A percentile compares a stretch with the other conserved stretches of the same genome.
phyloP scores from a whole-genome alignment of 306 rosid genomes.

The Prunus campanulata region DNA sequence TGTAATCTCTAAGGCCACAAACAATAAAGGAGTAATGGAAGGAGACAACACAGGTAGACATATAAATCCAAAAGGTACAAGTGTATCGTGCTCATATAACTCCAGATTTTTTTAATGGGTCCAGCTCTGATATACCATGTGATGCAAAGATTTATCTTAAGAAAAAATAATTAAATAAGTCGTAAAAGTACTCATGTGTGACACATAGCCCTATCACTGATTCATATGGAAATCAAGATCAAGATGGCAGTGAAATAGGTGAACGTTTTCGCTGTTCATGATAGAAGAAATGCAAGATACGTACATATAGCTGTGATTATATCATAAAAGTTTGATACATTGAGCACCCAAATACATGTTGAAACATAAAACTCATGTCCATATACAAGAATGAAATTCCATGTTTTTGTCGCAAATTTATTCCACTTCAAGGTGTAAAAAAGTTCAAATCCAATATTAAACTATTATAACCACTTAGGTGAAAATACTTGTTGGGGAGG shows the following conservation, averaged over 20 bases:
- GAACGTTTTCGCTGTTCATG: neutral
- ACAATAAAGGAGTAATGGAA: no score
- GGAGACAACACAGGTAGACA: neutral
- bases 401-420: neutral
- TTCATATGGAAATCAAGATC: neutral
- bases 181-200: neutral
- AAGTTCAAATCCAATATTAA: neutral
- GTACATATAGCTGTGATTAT: neutral
- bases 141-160: neutral
- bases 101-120: neutral
- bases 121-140: neutral
- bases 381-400: neutral
- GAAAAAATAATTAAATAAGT: neutral
- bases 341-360: neutral
- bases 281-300: neutral
- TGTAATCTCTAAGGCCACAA: neutral
- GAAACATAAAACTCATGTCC: neutral
- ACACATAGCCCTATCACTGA: no score
- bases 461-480: neutral
- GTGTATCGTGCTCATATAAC: neutral
- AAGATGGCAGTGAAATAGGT: neutral
- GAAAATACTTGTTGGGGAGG: neutral
- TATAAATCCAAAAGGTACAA: neutral
- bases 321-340: neutral
- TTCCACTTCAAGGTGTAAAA: neutral